phyloP scores from a whole-genome alignment of 768 basidiomycete genomes.

The Sutorius australiensis region DNA sequence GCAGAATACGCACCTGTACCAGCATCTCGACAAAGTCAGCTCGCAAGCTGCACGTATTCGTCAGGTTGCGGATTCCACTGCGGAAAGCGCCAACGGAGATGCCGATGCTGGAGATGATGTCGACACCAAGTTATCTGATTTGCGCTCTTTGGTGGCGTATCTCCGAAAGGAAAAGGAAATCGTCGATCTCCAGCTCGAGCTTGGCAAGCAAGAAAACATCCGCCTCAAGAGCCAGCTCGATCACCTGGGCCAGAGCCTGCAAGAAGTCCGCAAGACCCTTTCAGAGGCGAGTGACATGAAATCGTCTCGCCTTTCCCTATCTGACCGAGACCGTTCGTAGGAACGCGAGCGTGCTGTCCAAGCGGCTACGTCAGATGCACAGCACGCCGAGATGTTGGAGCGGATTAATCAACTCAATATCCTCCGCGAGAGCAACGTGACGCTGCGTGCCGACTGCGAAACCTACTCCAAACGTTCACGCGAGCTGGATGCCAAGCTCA shows the following conservation, averaged over 20 bases:
- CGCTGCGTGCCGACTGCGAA: conserved; percentile 74
- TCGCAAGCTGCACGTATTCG: conserved; percentile 79
- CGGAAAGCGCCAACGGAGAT: conserved; percentile 38
- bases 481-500: conserved; percentile 63
- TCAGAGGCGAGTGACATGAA: conserved; percentile 51
- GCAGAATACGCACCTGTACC: conserved; percentile 75
- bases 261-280: conserved; percentile 66
- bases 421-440: conserved; percentile 83
- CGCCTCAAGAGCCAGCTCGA: conserved; percentile 75
- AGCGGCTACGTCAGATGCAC: conserved; percentile 65
- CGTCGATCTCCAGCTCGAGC: conserved; percentile 80
- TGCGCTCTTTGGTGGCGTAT: conserved; percentile 76
- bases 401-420: conserved; percentile 85
- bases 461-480: conserved; percentile 62
- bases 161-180: conserved; percentile 91
- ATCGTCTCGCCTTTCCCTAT: neutral
- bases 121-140: conserved; percentile 65
- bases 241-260: conserved; percentile 61
- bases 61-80: conserved; percentile 57
- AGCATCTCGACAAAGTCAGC: conserved; percentile 81
- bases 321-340: conserved; percentile 34
- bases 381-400: conserved; percentile 82
- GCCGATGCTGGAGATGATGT: conserved; percentile 45
- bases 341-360: conserved; percentile 79
- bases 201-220: conserved; percentile 71